These are phyloP conservation scores for Entomortierella parvispora DNA, from an alignment of 192 early-diverging fungal genomes.

Conservation along the genomic window DNA sequence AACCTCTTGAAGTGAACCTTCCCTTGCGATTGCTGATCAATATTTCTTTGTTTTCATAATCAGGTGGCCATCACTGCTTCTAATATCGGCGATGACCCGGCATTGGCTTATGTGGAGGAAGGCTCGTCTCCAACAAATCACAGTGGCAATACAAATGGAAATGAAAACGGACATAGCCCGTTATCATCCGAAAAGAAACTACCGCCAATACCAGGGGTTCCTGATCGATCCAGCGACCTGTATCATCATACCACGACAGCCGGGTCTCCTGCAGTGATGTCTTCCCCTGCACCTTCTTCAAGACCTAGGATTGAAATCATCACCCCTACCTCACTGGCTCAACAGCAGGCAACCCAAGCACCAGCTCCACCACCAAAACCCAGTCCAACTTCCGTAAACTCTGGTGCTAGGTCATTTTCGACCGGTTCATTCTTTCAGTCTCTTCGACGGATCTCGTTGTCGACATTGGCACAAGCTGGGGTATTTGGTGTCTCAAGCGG, in stretches of 20 bases:
- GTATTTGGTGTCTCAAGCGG: neutral
- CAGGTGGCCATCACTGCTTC: conserved; percentile 68
- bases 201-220: conserved; percentile 10
- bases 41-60: neutral
- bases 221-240: neutral
- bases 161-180: neutral
- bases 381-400: neutral
- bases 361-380: conserved; percentile 2
- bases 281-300: no score
- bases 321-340: neutral
- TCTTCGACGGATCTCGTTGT: conserved; percentile 35
- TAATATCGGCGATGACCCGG: conserved; percentile 45
- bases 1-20: no score
- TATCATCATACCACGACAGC: neutral
- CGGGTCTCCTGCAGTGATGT: neutral
- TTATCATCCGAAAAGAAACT: conserved; percentile 18
- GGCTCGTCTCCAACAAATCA: neutral
- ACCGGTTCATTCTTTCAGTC: conserved; percentile 57
- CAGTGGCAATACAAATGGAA: neutral
- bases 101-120: conserved; percentile 6
- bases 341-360: neutral
- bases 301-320: no score
- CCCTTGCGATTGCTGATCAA: neutral
- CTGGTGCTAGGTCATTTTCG: conserved; percentile 33
- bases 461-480: conserved; percentile 32